Evolutionary conservation across 805 yeast genomes (phyloP), one percentile per base, ranked within the genome.

Genomic region (Cyberlindnera mississippiensis): DNA sequence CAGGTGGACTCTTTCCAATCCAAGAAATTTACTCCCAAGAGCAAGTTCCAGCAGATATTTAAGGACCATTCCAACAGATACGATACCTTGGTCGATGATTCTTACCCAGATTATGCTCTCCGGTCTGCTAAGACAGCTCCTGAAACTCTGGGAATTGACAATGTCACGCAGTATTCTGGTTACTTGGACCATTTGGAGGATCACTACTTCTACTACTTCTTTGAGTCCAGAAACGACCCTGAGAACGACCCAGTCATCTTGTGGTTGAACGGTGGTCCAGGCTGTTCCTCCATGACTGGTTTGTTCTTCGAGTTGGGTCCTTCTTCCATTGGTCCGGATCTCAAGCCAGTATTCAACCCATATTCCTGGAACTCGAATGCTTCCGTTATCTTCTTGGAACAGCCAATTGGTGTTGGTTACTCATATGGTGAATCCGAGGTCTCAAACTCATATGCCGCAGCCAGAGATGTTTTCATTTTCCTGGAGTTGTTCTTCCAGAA

Each of bases 241-340:
- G 66, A 63, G 40, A 85, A 70, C 40, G 97, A 91, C 63, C 97
- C 97, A 2, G 73, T 89, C 17, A 74, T 91, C 41, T 64, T 83
- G 49, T 85, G 91, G 98, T 71, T 90, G 54, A 90, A 90, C 60
- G 97, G 97, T 50, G 96, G 97, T 5, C 97, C 97, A 28, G 97
- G 97, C 11, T 90, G 97, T 61, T 86, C 96, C 0, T 86, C 96
- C 1, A 67, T 88, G 59, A 86, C 95, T 27, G 97, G 97, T 8
- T 69, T 90, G 44, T 78, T 91, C 55, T 88, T 90, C 57, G 98
- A 91, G 63, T 73, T 89, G 57, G 98, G 98, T 19, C 96, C 97
- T 5, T 76, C 96, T 0, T 72, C 82, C 12, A 78, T 91, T 45
- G 80, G 76, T 46, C 63, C 75, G 28, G 72, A 76, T 42, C 63